Evolutionary conservation across 495 filamentous ascomycete genomes (phyloP).

Genomic region (Trichoderma erinaceum): DNA sequence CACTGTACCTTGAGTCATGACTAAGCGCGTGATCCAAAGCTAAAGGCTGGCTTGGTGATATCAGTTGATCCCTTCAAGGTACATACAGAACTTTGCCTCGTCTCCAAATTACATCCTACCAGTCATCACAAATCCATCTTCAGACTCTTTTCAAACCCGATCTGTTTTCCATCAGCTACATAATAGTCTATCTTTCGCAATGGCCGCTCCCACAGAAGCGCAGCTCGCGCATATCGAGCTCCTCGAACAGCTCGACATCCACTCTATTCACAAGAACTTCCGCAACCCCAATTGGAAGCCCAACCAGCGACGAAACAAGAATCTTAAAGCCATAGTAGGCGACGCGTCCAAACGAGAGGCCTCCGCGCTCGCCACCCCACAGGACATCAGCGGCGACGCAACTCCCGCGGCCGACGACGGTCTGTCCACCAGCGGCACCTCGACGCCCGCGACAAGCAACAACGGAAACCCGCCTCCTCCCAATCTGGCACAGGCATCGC

Average conservation of each 20-base stretch:
- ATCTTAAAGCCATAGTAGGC: constrained; percentile 92
- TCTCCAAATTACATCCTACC: background rate
- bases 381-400: constrained; percentile 66
- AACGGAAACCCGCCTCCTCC: constrained; percentile 42
- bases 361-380: constrained; percentile 67
- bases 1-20: background rate
- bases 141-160: background rate
- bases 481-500: constrained; percentile 76
- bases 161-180: background rate
- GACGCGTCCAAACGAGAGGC: constrained; percentile 81
- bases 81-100: background rate
- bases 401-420: constrained; percentile 54
- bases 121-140: background rate
- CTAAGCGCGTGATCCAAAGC: background rate
- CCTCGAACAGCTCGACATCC: constrained; percentile 83
- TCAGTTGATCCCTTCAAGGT: too few species aligned
- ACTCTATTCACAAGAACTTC: constrained; percentile 73
- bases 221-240: constrained; percentile 51
- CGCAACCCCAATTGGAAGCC: constrained; percentile 85
- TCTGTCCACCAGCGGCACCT: constrained; percentile 50
- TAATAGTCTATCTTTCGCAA: constrained; percentile 12
- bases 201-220: constrained; percentile 30
- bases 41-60: background rate
- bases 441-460: constrained; percentile 51
- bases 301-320: constrained; percentile 92